Evolutionary conservation across 2,329 filamentous ascomycete species (phyloP).

Genomic region (Aspergillus sp.): DNA sequence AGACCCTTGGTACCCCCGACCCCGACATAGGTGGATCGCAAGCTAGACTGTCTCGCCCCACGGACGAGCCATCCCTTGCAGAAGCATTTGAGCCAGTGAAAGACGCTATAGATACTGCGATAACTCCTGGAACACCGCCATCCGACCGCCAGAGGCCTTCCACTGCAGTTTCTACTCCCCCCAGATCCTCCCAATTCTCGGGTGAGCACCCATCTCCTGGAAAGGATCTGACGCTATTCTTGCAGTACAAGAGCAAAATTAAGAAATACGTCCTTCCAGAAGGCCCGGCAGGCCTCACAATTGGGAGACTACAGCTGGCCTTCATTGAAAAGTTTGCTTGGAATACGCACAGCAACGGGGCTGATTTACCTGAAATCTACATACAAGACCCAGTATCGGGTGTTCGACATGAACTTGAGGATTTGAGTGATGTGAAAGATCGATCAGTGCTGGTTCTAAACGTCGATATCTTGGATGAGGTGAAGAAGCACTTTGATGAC

Average conservation of each 20-base stretch:
- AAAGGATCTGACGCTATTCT: conserved; percentile 87
- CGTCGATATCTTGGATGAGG: conserved; percentile 87
- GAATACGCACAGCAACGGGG: conserved; percentile 93
- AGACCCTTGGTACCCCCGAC: conserved; percentile 51
- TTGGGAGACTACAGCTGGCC: conserved; percentile 83
- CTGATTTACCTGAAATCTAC: conserved; percentile 92
- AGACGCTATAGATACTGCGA: conserved; percentile 9
- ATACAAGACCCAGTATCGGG: conserved; percentile 95
- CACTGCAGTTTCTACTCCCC: conserved; percentile 27
- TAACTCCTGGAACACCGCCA: conserved; percentile 23
- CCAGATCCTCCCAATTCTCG: conserved; percentile 51
- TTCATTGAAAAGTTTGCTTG: conserved; percentile 99
- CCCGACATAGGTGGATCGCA: conserved; percentile 33
- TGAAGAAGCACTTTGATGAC: conserved; percentile 94
- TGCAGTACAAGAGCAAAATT: conserved; percentile 95
- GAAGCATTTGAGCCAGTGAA: conserved; percentile 33
- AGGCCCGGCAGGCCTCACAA: conserved; percentile 76
- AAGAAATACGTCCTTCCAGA: conserved; percentile 91
- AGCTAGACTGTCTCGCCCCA: conserved; percentile 36
- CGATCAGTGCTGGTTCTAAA: conserved; percentile 93
- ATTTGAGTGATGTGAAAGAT: conserved; percentile 89
- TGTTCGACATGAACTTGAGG: conserved; percentile 93
- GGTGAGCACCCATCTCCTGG: conserved; percentile 63
- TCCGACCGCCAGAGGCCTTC: conserved; percentile 13
- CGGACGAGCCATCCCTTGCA: conserved; percentile 29